A percentile compares a stretch with the other conserved stretches of the same genome.
phyloP scores from a whole-genome alignment of 2,329 filamentous ascomycete species.

The Trichoderma semiorbis region DNA sequence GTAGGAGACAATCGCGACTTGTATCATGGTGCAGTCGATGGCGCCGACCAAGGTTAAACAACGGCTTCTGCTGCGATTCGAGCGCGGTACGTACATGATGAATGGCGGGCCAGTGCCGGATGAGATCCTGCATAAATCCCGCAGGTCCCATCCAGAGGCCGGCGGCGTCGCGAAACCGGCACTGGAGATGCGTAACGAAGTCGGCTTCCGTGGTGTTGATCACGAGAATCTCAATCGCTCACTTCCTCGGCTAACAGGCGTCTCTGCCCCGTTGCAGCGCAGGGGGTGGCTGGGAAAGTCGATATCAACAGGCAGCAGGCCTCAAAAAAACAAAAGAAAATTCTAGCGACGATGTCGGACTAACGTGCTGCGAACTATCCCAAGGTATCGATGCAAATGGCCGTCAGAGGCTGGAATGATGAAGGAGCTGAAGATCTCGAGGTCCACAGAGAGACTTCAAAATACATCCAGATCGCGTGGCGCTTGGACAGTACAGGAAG shows the following conservation, averaged over 20 bases:
- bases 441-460: conserved; percentile 18
- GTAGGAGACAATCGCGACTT: conserved; percentile 2
- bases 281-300: background rate
- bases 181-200: background rate
- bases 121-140: conserved; percentile 14
- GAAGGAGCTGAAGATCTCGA: conserved; percentile 20
- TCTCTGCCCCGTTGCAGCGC: background rate
- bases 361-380: background rate
- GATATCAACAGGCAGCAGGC: background rate
- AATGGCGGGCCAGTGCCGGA: conserved; percentile 24
- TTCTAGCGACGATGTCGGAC: background rate
- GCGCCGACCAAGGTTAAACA: background rate
- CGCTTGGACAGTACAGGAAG: conserved; percentile 18
- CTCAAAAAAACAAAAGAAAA: background rate
- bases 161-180: background rate
- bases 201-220: background rate
- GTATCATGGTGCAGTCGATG: background rate
- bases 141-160: conserved; percentile 23
- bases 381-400: conserved; percentile 14
- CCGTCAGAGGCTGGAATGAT: conserved; percentile 15
- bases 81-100: conserved; percentile 24
- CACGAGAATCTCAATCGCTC: background rate
- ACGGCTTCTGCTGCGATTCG: background rate
- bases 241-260: background rate
- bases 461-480: conserved; percentile 25